These are phyloP conservation scores for Penicillium coffeae DNA, from an alignment of 495 filamentous ascomycete genomes.

Conservation along the genomic window DNA sequence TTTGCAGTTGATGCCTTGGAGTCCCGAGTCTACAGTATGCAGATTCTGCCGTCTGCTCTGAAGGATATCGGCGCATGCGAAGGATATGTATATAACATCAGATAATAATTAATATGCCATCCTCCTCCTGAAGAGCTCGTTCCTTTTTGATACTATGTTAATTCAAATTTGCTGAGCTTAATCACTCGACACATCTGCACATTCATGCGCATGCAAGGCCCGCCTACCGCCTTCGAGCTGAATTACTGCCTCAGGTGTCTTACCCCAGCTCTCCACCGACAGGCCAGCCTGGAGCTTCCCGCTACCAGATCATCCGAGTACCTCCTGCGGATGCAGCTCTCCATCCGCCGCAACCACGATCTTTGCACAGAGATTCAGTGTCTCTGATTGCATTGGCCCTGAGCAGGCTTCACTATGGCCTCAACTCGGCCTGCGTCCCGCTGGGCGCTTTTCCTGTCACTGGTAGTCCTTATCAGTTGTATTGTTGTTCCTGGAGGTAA, in stretches of 20 bases:
- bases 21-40: no score
- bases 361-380: constrained; percentile 33
- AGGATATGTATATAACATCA: no score
- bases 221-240: constrained; percentile 6
- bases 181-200: no score
- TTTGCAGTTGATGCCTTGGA: neutral
- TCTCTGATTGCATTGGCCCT: constrained; percentile 30
- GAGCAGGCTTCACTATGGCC: constrained; percentile 29
- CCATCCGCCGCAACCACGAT: constrained; percentile 10
- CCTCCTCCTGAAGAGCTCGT: no score
- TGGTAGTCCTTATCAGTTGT: constrained; percentile 37
- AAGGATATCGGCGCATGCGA: no score
- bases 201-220: no score
- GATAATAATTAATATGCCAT: no score
- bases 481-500: constrained; percentile 39
- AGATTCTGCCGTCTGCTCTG: no score
- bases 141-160: no score
- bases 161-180: no score
- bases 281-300: constrained; percentile 43
- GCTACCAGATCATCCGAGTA: constrained; percentile 25
- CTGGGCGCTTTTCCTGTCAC: constrained; percentile 52
- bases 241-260: constrained; percentile 26
- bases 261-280: constrained; percentile 32
- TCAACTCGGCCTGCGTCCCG: constrained; percentile 47
- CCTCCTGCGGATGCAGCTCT: constrained; percentile 32